phyloP scores from a whole-genome alignment of 2,329 filamentous ascomycete genomes.

The Monosporascus sp. region DNA sequence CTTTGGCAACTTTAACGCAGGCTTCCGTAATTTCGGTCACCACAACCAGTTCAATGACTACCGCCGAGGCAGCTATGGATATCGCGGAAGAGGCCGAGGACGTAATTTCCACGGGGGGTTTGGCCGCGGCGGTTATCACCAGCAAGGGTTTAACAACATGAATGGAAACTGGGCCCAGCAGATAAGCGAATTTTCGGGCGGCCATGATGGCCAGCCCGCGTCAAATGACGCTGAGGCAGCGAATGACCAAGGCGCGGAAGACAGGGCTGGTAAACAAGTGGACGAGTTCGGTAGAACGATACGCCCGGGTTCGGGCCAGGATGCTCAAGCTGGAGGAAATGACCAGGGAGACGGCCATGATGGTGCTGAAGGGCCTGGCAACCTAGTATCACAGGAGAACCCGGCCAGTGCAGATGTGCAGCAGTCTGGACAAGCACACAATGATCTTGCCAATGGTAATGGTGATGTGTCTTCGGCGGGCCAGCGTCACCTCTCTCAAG shows the following conservation, averaged over 20 bases:
- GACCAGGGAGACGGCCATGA: slow-evolving; percentile 8
- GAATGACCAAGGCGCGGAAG: slow-evolving; percentile 14
- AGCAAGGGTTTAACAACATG: slow-evolving; percentile 35
- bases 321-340: slow-evolving; percentile 18
- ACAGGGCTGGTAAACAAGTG: slow-evolving; percentile 22
- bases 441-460: slow-evolving; percentile 23
- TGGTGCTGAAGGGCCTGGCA: slow-evolving; percentile 12
- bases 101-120: slow-evolving; percentile 47
- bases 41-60: slow-evolving; percentile 76
- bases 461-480: slow-evolving; percentile 30
- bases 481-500: slow-evolving; percentile 19
- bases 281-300: slow-evolving; percentile 37
- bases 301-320: slow-evolving; percentile 20
- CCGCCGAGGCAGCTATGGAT: slow-evolving; percentile 62
- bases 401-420: slow-evolving; percentile 20
- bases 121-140: slow-evolving; percentile 47
- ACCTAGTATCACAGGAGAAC: slow-evolving; percentile 16
- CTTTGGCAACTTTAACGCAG: slow-evolving; percentile 73
- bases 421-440: slow-evolving; percentile 19
- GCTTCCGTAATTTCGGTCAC: slow-evolving; percentile 76
- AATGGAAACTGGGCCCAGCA: slow-evolving; percentile 22
- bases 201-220: slow-evolving; percentile 13
- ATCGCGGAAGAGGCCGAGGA: slow-evolving; percentile 61
- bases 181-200: slow-evolving; percentile 14
- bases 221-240: slow-evolving; percentile 14